These are phyloP conservation scores for Heliamphora pulchella DNA, from an alignment of 179 eudicot genomes.

Conservation along the genomic window DNA sequence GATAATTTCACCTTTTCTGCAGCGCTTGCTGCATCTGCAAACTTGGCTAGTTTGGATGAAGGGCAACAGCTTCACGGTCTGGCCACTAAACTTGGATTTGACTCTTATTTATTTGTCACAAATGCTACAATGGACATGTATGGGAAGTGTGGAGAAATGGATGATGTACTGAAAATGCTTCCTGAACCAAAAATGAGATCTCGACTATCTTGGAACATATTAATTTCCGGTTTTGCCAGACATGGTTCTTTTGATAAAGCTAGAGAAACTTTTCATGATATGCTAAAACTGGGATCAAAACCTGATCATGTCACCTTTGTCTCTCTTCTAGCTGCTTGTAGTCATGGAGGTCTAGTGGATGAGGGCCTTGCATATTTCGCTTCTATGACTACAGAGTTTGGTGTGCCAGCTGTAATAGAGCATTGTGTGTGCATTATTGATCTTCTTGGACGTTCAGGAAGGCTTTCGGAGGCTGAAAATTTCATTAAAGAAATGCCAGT, in stretches of 20 bases:
- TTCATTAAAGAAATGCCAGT: slow-evolving; percentile 61
- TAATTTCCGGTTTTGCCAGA: slow-evolving; percentile 64
- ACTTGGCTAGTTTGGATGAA: slow-evolving; percentile 59
- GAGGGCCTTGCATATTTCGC: slow-evolving; percentile 57
- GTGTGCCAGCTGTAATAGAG: slow-evolving; percentile 57
- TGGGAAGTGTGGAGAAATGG: slow-evolving; percentile 70
- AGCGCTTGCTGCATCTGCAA: slow-evolving; percentile 62
- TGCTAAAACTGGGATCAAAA: slow-evolving; percentile 32
- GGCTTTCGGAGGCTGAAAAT: slow-evolving; percentile 52
- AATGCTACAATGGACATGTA: slow-evolving; percentile 76
- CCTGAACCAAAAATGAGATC: slow-evolving; percentile 47
- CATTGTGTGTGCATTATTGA: slow-evolving; percentile 76
- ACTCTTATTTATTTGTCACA: slow-evolving; percentile 35
- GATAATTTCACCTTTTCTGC: slow-evolving; percentile 71
- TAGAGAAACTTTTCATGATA: slow-evolving; percentile 44
- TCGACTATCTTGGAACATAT: slow-evolving; percentile 58
- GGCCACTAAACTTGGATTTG: slow-evolving; percentile 49
- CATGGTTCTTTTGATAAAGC: slow-evolving; percentile 54
- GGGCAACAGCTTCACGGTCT: slow-evolving; percentile 59
- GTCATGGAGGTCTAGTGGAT: slow-evolving; percentile 56
- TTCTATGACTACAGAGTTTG: slow-evolving; percentile 52
- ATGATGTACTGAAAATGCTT: slow-evolving; percentile 52
- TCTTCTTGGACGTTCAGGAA: slow-evolving; percentile 73
- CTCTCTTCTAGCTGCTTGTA: slow-evolving; percentile 61
- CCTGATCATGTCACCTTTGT: slow-evolving; percentile 68